Conservation (phyloP, 2,329 filamentous ascomycete species). For the Leptographium radiaticola region DNA sequence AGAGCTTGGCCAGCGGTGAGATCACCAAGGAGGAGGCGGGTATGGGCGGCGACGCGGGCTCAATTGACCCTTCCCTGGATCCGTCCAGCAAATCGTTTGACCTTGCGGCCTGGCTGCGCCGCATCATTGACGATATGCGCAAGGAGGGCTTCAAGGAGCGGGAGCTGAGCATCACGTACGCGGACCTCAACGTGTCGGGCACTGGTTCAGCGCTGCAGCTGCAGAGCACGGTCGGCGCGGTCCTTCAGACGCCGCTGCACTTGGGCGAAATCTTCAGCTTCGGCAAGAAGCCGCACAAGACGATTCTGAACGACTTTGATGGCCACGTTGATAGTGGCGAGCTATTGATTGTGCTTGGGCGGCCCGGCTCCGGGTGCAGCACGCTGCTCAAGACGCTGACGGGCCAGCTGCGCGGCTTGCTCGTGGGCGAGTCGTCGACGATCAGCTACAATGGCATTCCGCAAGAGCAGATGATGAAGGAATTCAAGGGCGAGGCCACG, state of each 20-base stretch:
- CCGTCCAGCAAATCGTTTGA: constrained; percentile 35
- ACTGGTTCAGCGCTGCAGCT: constrained; percentile 56
- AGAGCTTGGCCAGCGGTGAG: not conserved
- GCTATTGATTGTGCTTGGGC: constrained; percentile 42
- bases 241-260: constrained; percentile 32
- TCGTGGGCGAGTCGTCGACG: constrained; percentile 32
- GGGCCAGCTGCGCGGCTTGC: constrained; percentile 45
- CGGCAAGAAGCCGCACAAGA: constrained; percentile 31
- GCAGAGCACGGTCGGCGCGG: constrained; percentile 52
- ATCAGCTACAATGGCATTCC: constrained; percentile 52
- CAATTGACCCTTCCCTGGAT: constrained; percentile 28
- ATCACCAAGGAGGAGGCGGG: too few species aligned
- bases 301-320: constrained; percentile 50
- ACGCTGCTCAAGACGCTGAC: constrained; percentile 45
- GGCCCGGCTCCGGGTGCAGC: constrained; percentile 44
- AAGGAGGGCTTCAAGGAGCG: constrained; percentile 31
- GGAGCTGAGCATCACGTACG: constrained; percentile 51
- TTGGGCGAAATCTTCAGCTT: constrained; percentile 35
- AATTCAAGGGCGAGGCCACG: constrained; percentile 53
- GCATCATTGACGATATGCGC: constrained; percentile 38
- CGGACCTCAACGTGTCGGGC: constrained; percentile 54
- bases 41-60: constrained; percentile 10
- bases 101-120: constrained; percentile 42
- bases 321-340: constrained; percentile 41
- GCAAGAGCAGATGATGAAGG: constrained; percentile 36